These are phyloP conservation scores for Talaromyces albobiverticillius DNA, from an alignment of 2,329 filamentous ascomycete genomes.

Conservation along the genomic window DNA sequence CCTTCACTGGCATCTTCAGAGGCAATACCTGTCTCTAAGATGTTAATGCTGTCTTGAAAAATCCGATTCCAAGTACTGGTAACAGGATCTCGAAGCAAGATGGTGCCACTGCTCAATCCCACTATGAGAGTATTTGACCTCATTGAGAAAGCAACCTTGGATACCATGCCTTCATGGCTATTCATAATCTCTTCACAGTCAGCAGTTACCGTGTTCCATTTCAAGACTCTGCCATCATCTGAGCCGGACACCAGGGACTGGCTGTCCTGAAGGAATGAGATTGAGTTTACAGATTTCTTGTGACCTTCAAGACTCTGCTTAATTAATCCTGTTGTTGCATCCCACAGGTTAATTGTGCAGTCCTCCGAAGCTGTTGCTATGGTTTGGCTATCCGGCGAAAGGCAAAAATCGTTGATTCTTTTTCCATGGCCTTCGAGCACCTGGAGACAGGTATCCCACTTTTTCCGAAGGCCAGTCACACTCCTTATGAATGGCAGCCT, in stretches of 20 bases:
- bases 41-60: too few relatives aligned
- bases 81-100: too few relatives aligned
- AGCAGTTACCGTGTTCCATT: slow-evolving; percentile 16
- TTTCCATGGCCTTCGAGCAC: slow-evolving; percentile 21
- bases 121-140: too few relatives aligned
- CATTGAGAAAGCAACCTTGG: too few relatives aligned
- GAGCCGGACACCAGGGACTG: slow-evolving; percentile 20
- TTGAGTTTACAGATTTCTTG: slow-evolving; percentile 9
- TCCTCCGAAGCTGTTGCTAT: slow-evolving; percentile 19
- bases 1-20: too few relatives aligned
- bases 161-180: too few relatives aligned
- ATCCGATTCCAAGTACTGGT: too few relatives aligned
- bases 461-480: background rate
- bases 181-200: too few relatives aligned
- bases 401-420: slow-evolving; percentile 16
- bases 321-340: slow-evolving; percentile 7
- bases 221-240: slow-evolving; percentile 15
- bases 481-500: background rate
- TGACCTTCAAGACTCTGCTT: slow-evolving; percentile 17
- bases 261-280: slow-evolving; percentile 21
- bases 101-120: too few relatives aligned
- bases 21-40: too few relatives aligned
- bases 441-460: slow-evolving; percentile 17
- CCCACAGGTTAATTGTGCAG: slow-evolving; percentile 17
- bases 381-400: slow-evolving; percentile 20